Base-by-base conservation (phyloP, 1,284 basidiomycete genomes). In the Pseudozyma hubeiensis region DNA sequence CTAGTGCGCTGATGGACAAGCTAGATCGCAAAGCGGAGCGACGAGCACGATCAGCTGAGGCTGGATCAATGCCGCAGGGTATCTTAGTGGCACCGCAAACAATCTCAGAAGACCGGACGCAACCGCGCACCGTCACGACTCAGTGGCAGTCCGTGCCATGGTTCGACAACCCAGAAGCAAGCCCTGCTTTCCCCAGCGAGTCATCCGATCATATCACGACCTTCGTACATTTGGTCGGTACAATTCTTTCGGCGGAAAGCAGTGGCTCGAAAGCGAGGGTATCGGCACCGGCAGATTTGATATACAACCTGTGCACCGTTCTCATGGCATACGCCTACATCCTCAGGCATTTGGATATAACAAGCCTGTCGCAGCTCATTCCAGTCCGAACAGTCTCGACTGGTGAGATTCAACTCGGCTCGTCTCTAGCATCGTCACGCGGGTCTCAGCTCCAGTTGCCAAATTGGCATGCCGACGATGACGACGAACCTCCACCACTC, bases 261-360 rank as follows among this genome's bases (percentile, higher is more conserved):
- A 7, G 41, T 5, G 44, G 16, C 7, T 8, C 50, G 13, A 34
- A 46, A 7, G 16, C 14, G 9, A 39, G 40, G 16, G 33, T 29
- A 11, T 35, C 35, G 14, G 30, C 45, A 14, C 41, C 47, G 1
- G 51, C 53, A 17, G 57, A 63, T 45, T 55, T 79, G 1, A 24
- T 40, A 4, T 72, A 75, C 68, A 79, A 79, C n/a, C 33, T 79
- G 6, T 58, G 64, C 17, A 56, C 70, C 8, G 63, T 67, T 3
- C 45, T 77, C 54, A 63, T 81, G 61, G 73, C 74, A 1, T 78
- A 81, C 24, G 45, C 73, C 0, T 81, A 76, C 48, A 51, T 62
- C 2, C 54, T 81, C 5, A 57, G 75, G 33, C 64, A 76, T 40
- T 10, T 79, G 8, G 64, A 75, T n/a, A 16, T 69, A 9, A 19